Percentiles rank a stretch among this genome's conserved stretches.
Conservation (phyloP, 768 basidiomycete species). For the Tricholoma sp. region DNA sequence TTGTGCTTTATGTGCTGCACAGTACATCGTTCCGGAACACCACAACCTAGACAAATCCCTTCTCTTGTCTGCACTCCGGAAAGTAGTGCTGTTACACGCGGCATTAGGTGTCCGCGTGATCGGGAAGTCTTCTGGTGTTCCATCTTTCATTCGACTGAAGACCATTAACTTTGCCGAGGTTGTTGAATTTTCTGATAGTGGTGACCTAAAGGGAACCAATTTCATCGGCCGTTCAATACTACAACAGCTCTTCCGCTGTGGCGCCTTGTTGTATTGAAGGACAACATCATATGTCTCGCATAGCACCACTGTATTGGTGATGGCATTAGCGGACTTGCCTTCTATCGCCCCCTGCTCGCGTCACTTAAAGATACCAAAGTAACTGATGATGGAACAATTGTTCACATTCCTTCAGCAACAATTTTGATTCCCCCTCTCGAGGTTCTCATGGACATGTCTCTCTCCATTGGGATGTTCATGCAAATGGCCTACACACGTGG, state of each 20-base stretch:
- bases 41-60: conserved; percentile 15
- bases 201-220: conserved; percentile 17
- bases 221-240: conserved; percentile 23
- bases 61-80: conserved; percentile 22
- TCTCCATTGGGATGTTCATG: conserved; percentile 21
- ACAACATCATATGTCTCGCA: conserved; percentile 27
- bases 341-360: conserved; percentile 28
- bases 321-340: conserved; percentile 32
- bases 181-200: conserved; percentile 22
- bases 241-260: conserved; percentile 27
- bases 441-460: conserved; percentile 17
- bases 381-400: background rate
- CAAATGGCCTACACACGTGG: conserved; percentile 16
- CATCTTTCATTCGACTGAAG: conserved; percentile 23
- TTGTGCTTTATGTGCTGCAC: conserved; percentile 28
- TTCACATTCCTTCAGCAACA: conserved; percentile 12
- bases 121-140: conserved; percentile 11
- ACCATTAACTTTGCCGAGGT: conserved; percentile 23
- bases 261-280: conserved; percentile 28
- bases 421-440: conserved; percentile 24
- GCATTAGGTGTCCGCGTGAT: conserved; percentile 24
- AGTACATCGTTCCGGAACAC: conserved; percentile 16
- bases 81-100: conserved; percentile 23
- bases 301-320: conserved; percentile 36
- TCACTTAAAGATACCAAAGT: conserved; percentile 19